Evolutionary conservation across 495 filamentous ascomycete genomes (phyloP), one percentile per base, ranked within the genome.

Genomic region (Lasiosphaeris hirsuta): DNA sequence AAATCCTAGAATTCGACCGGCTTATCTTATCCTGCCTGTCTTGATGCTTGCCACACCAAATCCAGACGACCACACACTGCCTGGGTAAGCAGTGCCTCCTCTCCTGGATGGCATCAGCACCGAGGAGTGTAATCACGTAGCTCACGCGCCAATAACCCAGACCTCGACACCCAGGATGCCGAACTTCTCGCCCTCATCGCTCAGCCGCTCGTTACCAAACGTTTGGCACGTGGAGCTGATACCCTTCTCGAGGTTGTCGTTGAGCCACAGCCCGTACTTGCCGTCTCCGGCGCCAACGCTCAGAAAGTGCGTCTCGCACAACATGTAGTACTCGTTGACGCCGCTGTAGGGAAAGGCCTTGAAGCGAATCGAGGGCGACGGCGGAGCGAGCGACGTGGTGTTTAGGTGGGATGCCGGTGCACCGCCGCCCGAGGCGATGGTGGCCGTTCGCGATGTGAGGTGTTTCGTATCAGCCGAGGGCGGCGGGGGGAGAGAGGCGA

Each of bases 261-360:
- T 89, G 7, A 98, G 78, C 94, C 95, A 97, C 2, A 98, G 75
- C 7, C 94, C 94, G 68, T 90, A 97, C 59, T 85, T 87, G 10
- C 95, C 93, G 67, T 96, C 93, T 54, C 70, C 95, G 46, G 90
- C 92, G 35, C 92, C 92, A 1, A 96, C 74, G 66, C 86, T 91
- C 41, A 98, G 70, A 67, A 86, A 97, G n/a, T 84, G 82, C 19
- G 81, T 78, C 69, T 96, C 90, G 74, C 93, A 97, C 62, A 93
- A 87, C 62, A 97, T 95, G 78, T 94, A 86, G 69, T 96, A 96
- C 70, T 97, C 94, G 71, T 98, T 98, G 13, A 93, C 83, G 7
- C 94, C 94, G 58, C 87, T 92, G 65, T 97, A 97, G 0, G 92
- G 92, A 69, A 97, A 98, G 0, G 93, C 93, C 71, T 96, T 96